Conservation (phyloP, 2,329 filamentous ascomycete genomes). For the Juglanconis juglandina region DNA sequence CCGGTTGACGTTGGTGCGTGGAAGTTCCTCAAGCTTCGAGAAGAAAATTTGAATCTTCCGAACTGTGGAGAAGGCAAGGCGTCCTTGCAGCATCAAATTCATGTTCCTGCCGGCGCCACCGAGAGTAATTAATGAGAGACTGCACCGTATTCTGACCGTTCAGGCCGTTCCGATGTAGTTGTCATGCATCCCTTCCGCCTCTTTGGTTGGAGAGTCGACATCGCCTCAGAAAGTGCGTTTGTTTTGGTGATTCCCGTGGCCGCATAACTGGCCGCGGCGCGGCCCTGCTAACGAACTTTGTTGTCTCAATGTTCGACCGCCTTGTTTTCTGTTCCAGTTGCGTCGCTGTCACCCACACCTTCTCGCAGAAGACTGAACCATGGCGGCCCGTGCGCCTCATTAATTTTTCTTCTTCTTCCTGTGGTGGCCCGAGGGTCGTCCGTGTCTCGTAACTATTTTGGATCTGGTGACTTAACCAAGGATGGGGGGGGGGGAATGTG, state of each 20-base stretch:
- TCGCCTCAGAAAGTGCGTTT: neutral
- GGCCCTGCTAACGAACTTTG: neutral
- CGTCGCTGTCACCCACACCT: neutral
- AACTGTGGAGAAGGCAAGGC: constrained; percentile 5
- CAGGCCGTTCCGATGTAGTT: neutral
- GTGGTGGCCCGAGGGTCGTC: neutral
- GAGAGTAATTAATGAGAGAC: neutral
- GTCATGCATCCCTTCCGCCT: neutral
- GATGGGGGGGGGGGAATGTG: no score
- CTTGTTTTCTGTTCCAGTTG: neutral
- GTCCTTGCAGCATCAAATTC: neutral
- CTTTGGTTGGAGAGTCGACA: neutral
- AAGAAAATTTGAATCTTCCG: constrained; percentile 14
- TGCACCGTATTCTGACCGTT: constrained; percentile 9
- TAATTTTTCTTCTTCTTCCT: no score
- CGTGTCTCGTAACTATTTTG: neutral
- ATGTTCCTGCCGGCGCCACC: constrained; percentile 1
- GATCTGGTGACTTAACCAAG: neutral
- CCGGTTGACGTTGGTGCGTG: neutral
- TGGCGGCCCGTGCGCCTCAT: neutral
- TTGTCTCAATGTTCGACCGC: neutral
- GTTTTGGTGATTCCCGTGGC: neutral
- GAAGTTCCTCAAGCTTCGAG: constrained; percentile 18
- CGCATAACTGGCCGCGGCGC: neutral
- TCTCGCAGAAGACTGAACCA: neutral